A percentile compares a stretch with the other conserved stretches of the same genome.
Evolutionary conservation across 257 asterid genomes (phyloP).

Genomic region (Anisodus acutangulus): DNA sequence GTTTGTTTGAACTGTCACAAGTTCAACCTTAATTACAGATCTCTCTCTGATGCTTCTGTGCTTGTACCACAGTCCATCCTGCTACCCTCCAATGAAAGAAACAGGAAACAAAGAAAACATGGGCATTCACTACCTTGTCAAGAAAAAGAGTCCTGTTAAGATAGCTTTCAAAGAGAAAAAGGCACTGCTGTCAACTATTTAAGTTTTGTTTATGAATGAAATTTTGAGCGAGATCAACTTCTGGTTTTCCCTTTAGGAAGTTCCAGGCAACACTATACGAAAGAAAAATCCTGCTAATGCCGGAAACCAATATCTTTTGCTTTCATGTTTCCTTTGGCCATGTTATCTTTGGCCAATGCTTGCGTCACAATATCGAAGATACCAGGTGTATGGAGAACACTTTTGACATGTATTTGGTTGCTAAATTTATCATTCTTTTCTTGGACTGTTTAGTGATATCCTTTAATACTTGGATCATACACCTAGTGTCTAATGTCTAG

Average conservation of each 20-base stretch:
- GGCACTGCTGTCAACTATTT: too few species aligned
- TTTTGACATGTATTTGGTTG: not conserved
- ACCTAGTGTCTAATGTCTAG: not conserved
- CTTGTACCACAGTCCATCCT: not conserved
- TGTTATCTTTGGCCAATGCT: not conserved
- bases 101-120: not conserved
- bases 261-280: not conserved
- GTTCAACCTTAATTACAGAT: constrained; percentile 6
- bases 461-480: not conserved
- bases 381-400: not conserved
- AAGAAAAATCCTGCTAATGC: not conserved
- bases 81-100: constrained; percentile 11
- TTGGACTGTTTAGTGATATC: not conserved
- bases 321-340: not conserved
- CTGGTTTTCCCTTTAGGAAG: not conserved
- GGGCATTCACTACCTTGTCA: constrained; percentile 1
- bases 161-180: too few species aligned
- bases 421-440: not conserved
- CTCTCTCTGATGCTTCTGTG: not conserved
- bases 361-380: not conserved
- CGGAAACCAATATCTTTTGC: not conserved
- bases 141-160: not conserved
- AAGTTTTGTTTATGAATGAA: not conserved
- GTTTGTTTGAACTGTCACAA: not conserved
- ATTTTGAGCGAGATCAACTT: not conserved